phyloP scores from a whole-genome alignment of 225 moss, liverwort and hornwort genomes.

The Marchantia polymorpha region DNA sequence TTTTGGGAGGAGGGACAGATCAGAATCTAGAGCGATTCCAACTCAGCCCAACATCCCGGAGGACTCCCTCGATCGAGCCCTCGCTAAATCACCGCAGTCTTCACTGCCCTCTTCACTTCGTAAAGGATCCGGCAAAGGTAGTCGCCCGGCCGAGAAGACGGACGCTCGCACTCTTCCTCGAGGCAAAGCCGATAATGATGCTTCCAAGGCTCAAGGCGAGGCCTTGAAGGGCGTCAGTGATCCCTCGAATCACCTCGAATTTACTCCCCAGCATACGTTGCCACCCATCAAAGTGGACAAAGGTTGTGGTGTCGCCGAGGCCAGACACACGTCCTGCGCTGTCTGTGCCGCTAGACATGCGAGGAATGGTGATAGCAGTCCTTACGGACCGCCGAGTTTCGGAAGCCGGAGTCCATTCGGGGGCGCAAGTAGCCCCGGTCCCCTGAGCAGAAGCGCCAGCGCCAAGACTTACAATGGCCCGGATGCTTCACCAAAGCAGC shows the following conservation, averaged over 20 bases:
- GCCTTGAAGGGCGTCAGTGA: constrained; percentile 13
- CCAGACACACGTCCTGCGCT: constrained; percentile 33
- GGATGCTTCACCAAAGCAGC: constrained; percentile 7
- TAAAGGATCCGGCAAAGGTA: constrained; percentile 10
- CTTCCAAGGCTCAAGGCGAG: not conserved
- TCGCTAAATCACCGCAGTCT: constrained; percentile 16
- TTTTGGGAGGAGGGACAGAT: constrained; percentile 27
- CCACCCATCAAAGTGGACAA: constrained; percentile 19
- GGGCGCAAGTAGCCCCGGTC: not conserved
- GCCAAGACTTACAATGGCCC: constrained; percentile 1
- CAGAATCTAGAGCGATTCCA: constrained; percentile 18
- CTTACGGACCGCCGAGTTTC: not conserved
- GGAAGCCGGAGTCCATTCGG: constrained; percentile 25
- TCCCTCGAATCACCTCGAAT: constrained; percentile 19
- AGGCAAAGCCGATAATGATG: constrained; percentile 4
- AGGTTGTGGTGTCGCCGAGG: constrained; percentile 22
- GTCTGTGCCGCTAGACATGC: constrained; percentile 29
- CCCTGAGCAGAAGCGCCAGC: constrained; percentile 13
- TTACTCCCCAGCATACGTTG: not conserved
- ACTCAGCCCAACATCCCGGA: constrained; percentile 11
- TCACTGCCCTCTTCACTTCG: constrained; percentile 21
- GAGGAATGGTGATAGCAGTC: constrained; percentile 19
- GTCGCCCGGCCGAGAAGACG: constrained; percentile 21
- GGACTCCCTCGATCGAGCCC: constrained; percentile 18
- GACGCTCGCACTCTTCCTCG: constrained; percentile 16